Percentiles rank a stretch among this genome's conserved stretches.
Conservation (phyloP, 257 asterid species). For the Solanum appendiculatum region DNA sequence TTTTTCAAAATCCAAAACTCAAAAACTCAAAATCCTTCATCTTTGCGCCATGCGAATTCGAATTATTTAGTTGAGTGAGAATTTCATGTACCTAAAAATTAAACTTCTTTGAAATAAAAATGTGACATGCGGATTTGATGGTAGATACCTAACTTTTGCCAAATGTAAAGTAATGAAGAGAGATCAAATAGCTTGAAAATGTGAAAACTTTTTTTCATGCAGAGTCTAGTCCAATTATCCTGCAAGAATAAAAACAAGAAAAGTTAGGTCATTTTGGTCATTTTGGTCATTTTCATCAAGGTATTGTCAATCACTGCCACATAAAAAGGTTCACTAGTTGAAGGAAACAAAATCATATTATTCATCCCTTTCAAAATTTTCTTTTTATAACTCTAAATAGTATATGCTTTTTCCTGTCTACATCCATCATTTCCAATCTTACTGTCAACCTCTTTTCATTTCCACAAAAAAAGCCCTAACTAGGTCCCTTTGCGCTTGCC, state of each 20-base stretch:
- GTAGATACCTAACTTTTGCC: background rate
- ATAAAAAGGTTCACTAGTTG: constrained; percentile 22
- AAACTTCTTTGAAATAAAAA: background rate
- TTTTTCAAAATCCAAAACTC: too few species aligned
- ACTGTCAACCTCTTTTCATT: constrained; percentile 28
- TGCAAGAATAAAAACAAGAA: background rate
- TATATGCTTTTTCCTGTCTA: constrained; percentile 28
- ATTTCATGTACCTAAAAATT: background rate
- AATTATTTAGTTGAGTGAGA: background rate
- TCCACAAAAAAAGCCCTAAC: constrained; percentile 68
- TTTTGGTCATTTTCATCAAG: constrained; percentile 25
- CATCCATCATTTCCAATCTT: constrained; percentile 21
- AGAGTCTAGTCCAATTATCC: background rate
- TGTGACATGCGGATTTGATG: background rate
- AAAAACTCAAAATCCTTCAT: background rate
- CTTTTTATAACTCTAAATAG: background rate
- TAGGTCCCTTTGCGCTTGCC: constrained; percentile 20
- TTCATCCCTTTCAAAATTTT: constrained; percentile 14
- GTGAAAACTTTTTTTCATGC: background rate
- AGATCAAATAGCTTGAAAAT: background rate
- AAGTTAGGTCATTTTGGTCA: constrained; percentile 25
- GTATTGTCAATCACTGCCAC: constrained; percentile 51
- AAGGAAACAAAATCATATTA: constrained; percentile 54
- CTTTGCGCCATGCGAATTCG: accelerated
- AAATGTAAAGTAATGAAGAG: background rate